Percentiles rank a stretch among this genome's conserved stretches.
These are phyloP conservation scores for Pyrenopolyporus hunteri DNA, from an alignment of 495 filamentous ascomycete genomes.

Conservation along the genomic window DNA sequence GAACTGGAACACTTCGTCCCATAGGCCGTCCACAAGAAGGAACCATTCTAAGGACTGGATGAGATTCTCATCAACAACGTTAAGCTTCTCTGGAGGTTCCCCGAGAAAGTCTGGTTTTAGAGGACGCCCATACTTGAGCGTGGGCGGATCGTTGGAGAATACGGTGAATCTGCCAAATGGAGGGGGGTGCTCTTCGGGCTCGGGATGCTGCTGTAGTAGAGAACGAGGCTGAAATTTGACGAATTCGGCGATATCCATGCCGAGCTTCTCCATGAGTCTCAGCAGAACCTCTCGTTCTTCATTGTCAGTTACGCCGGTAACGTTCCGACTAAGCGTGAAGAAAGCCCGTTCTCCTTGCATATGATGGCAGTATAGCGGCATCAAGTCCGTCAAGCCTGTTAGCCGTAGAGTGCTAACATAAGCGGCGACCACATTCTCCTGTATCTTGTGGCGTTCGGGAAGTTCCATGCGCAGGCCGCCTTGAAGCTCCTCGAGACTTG, in stretches of 20 bases:
- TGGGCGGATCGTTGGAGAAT: slow-evolving; percentile 51
- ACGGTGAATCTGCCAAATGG: slow-evolving; percentile 55
- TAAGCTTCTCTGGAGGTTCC: slow-evolving; percentile 57
- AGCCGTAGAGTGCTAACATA: slow-evolving; percentile 81
- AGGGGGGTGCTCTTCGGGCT: slow-evolving; percentile 29
- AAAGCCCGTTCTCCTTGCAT: slow-evolving; percentile 59
- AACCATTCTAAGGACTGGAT: slow-evolving; percentile 89
- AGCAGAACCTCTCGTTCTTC: slow-evolving; percentile 62
- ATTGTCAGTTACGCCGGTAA: slow-evolving; percentile 58
- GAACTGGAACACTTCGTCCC: slow-evolving; percentile 70
- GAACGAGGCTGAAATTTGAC: slow-evolving; percentile 60
- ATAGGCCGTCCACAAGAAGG: slow-evolving; percentile 70
- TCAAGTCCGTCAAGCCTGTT: slow-evolving; percentile 70
- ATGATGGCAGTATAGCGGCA: slow-evolving; percentile 86
- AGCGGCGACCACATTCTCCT: slow-evolving; percentile 73
- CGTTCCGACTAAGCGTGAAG: slow-evolving; percentile 60
- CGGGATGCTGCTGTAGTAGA: slow-evolving; percentile 52
- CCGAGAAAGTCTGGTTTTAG: slow-evolving; percentile 71
- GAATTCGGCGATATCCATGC: slow-evolving; percentile 56
- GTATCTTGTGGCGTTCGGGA: slow-evolving; percentile 39
- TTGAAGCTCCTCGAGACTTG: slow-evolving; percentile 58
- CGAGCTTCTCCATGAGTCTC: slow-evolving; percentile 64
- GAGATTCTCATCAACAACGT: slow-evolving; percentile 67
- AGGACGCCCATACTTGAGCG: slow-evolving; percentile 54
- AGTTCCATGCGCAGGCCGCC: slow-evolving; percentile 48